phyloP scores from a whole-genome alignment of 441 rosid species.

The Theobroma grandiflorum region DNA sequence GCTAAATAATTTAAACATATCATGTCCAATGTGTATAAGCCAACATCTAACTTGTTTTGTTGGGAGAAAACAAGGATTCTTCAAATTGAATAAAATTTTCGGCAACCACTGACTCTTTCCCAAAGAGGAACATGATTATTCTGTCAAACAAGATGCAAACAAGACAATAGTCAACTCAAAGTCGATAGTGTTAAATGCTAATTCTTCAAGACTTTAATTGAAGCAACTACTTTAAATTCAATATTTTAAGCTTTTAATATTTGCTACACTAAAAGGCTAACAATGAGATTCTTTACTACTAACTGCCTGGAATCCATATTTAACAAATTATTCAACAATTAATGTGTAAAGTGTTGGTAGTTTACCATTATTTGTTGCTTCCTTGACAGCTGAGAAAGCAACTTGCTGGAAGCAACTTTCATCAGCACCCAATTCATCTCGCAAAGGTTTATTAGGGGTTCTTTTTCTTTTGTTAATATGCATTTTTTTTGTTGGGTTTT shows the following conservation, averaged over 20 bases:
- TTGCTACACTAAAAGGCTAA: neutral
- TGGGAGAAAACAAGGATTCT: neutral
- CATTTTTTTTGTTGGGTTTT: neutral
- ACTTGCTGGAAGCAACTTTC: conserved; percentile 51
- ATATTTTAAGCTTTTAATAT: neutral
- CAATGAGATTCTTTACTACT: neutral
- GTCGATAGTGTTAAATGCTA: neutral
- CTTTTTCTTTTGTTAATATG: conserved; percentile 48
- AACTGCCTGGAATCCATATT: conserved; percentile 6
- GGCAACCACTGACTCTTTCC: neutral
- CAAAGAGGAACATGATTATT: neutral
- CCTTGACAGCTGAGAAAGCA: conserved; percentile 76
- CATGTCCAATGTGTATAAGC: neutral
- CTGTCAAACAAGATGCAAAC: neutral
- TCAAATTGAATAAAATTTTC: neutral
- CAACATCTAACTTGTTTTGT: neutral
- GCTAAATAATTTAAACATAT: neutral
- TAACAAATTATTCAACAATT: conserved; percentile 16
- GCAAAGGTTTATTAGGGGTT: conserved; percentile 33
- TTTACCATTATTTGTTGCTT: conserved; percentile 55
- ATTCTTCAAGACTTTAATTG: neutral
- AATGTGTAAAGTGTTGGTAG: neutral
- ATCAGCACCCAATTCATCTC: conserved; percentile 40
- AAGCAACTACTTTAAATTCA: neutral
- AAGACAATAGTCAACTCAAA: neutral